A percentile compares a stretch with the other conserved stretches of the same genome.
phyloP scores from a whole-genome alignment of 805 yeast genomes.

The Barnettozyma vustinii region DNA sequence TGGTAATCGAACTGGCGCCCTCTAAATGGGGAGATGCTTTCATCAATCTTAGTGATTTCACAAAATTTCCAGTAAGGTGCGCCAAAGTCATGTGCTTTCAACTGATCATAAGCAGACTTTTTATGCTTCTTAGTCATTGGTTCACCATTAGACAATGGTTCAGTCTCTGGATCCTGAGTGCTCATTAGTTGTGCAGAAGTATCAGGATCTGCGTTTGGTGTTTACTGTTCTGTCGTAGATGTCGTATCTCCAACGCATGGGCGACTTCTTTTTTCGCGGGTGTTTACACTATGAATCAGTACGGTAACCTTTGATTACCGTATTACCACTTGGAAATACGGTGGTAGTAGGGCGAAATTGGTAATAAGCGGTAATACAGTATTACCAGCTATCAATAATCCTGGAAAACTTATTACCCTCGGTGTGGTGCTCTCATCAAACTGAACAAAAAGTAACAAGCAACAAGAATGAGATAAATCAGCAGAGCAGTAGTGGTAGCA shows the following conservation, averaged over 20 bases:
- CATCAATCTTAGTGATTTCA: not conserved
- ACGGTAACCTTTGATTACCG: not conserved
- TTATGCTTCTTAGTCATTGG: not conserved
- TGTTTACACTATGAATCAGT: not conserved
- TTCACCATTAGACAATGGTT: not conserved
- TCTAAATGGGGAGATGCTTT: not conserved
- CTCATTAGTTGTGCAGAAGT: not conserved
- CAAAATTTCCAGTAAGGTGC: not conserved
- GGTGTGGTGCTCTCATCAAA: no score
- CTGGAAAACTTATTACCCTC: no score
- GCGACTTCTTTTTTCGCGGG: not conserved
- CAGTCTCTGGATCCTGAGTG: not conserved
- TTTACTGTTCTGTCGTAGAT: not conserved
- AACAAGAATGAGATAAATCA: no score
- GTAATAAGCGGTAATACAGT: no score
- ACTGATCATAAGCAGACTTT: not conserved
- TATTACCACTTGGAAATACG: no score
- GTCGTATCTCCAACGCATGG: not conserved
- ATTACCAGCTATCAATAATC: no score
- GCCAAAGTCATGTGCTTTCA: not conserved
- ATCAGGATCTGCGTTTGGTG: no score
- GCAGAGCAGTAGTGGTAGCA: no score
- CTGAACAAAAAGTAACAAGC: no score
- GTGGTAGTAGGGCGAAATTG: no score
- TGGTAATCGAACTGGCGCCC: not conserved